Evolutionary conservation across 768 basidiomycete genomes (phyloP).

Genomic region (Leccinum uliginosum): DNA sequence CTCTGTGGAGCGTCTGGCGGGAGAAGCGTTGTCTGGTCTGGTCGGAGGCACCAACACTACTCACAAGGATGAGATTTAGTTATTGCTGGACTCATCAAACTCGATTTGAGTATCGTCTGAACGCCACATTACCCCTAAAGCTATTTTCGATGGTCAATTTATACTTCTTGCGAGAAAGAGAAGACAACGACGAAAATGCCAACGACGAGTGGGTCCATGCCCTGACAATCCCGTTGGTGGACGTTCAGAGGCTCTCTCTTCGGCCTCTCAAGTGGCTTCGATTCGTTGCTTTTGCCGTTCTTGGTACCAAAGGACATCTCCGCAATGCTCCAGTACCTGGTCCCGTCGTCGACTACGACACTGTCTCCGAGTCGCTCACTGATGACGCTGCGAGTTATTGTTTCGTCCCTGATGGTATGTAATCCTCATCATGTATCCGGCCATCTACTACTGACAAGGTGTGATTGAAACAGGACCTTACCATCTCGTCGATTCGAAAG

Average conservation of each 20-base stretch:
- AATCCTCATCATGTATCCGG: neutral
- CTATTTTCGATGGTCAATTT: neutral
- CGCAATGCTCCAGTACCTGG: neutral
- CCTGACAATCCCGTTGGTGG: neutral
- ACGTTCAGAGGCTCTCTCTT: neutral
- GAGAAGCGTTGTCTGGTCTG: neutral
- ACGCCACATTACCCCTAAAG: no score
- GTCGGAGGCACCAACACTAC: neutral
- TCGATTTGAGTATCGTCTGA: no score
- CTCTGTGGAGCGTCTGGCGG: conserved; percentile 6
- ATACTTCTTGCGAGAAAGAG: neutral
- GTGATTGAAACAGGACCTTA: neutral
- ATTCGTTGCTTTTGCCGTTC: neutral
- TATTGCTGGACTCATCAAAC: conserved; percentile 24
- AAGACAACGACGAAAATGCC: neutral
- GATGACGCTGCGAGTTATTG: neutral
- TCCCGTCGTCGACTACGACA: neutral
- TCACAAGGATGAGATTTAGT: conserved; percentile 6
- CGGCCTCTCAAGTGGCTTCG: neutral
- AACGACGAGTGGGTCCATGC: neutral
- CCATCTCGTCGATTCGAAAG: neutral
- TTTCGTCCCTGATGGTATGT: neutral
- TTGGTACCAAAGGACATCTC: neutral
- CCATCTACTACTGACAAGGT: neutral
- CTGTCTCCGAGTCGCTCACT: neutral